Base-by-base conservation (phyloP, 306 rosid genomes). In the Sesbania bispinosa region DNA sequence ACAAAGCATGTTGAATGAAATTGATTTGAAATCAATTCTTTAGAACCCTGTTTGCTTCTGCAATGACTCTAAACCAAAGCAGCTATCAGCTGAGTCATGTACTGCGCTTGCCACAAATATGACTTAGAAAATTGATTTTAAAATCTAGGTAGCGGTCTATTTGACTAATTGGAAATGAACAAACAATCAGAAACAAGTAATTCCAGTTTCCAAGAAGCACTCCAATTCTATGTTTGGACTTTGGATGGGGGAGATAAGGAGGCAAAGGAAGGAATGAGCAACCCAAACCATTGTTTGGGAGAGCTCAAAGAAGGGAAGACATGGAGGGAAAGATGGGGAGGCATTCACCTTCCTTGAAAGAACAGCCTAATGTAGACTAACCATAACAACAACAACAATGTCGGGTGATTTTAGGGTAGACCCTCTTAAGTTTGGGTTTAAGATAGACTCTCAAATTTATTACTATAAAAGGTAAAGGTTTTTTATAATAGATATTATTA, bases 281-380 rank as follows among this genome's bases (percentile, higher is more conserved):
- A 7, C 23, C n/a, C 50, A 62, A 39, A 18, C 5, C 15, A 21
- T 20, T 62, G 32, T 36, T 36, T 38, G 10, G 10, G 9, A 36
- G 42, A 2, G 7, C 14, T 14, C 19, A n/a, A n/a, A 43, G 19
- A 43, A 43, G 7, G 20, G 20, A 5, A 14, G 54, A 47, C 10
- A 47, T 0, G 41, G 21, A 14, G 18, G 6, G 62, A 3, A 15
- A 29, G 54, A 11, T 46, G 53, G 26, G 26, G 59, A 43, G 21
- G 33, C 53, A 24, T 39, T 39, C 21, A 8, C 5, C 60, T 38
- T 59, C 24, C 33, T 30, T 29, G 36, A 54, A 53, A 53, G 20
- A 63, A 48, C 38, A 46, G n/a, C n/a, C n/a, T 26, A 63, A 33
- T 13, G 21, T 42, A 78, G 55, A 63, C 33, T 53, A 57, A 70